These are phyloP conservation scores for Endocarpon pusillum DNA, from an alignment of 495 filamentous ascomycete genomes.

Conservation along the genomic window DNA sequence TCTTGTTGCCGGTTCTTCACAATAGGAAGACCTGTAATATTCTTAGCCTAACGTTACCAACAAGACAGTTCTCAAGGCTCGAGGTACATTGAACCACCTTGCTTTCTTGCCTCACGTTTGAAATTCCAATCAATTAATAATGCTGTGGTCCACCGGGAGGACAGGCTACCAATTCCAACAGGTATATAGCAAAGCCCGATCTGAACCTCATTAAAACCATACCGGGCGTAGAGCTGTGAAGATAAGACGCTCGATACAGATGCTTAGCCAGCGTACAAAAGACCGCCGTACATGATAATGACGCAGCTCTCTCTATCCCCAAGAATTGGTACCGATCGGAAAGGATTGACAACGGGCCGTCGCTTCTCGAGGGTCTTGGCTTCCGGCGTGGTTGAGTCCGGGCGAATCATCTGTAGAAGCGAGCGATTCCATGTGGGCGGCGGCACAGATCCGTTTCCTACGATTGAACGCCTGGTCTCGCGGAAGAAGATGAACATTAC, in stretches of 20 bases:
- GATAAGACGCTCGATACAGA: constrained; percentile 17
- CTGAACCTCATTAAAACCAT: constrained; percentile 24
- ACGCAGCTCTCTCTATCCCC: constrained; percentile 26
- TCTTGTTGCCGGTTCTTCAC: constrained; percentile 25
- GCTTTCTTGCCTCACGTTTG: constrained; percentile 15
- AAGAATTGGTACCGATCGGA: constrained; percentile 19
- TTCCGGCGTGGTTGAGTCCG: constrained; percentile 1
- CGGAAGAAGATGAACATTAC: constrained; percentile 18
- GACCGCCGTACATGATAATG: constrained; percentile 24
- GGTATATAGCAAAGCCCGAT: constrained; percentile 32
- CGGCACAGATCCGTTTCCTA: constrained; percentile 29
- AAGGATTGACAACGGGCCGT: constrained; percentile 14
- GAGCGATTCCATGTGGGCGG: constrained; percentile 23
- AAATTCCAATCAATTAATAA: constrained; percentile 27
- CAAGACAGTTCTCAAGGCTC: no score
- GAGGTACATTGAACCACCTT: constrained; percentile 18
- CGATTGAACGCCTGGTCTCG: constrained; percentile 28
- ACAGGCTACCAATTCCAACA: constrained; percentile 22
- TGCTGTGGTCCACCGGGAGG: constrained; percentile 19
- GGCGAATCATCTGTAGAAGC: no score
- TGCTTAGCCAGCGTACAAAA: constrained; percentile 19
- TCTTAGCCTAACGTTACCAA: no score
- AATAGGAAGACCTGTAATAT: constrained; percentile 19
- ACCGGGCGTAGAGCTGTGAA: constrained; percentile 16
- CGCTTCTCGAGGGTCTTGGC: constrained; percentile 8